These are phyloP conservation scores for Dichotomocladium elegans DNA, from an alignment of 371 early-diverging fungal species.

Conservation along the genomic window DNA sequence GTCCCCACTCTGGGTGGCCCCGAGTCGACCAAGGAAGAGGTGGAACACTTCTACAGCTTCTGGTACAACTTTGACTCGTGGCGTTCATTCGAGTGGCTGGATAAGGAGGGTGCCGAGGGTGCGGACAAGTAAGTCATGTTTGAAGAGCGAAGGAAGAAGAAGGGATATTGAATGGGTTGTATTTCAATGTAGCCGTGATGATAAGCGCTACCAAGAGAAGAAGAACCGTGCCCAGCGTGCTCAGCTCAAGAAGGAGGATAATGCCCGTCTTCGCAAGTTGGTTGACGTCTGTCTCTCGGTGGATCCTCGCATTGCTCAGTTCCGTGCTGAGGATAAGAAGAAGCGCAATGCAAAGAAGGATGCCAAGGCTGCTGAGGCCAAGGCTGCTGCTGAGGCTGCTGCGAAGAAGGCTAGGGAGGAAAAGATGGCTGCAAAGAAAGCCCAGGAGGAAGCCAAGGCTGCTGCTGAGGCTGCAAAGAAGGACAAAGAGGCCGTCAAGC, in stretches of 20 bases:
- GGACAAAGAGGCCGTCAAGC: slow-evolving; percentile 73
- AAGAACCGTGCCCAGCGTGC: slow-evolving; percentile 94
- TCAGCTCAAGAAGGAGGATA: slow-evolving; percentile 96
- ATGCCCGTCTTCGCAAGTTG: slow-evolving; percentile 79
- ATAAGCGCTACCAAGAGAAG: slow-evolving; percentile 91
- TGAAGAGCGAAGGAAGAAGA: neutral
- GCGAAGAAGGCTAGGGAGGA: slow-evolving; percentile 51
- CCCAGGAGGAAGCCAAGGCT: slow-evolving; percentile 64
- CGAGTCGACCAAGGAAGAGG: slow-evolving; percentile 70
- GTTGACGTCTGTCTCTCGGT: slow-evolving; percentile 79
- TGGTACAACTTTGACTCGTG: slow-evolving; percentile 97
- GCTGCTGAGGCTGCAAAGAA: slow-evolving; percentile 63
- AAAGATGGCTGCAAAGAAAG: slow-evolving; percentile 43
- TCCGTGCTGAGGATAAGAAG: slow-evolving; percentile 88
- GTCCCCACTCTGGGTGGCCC: slow-evolving; percentile 82
- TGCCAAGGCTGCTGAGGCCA: slow-evolving; percentile 76
- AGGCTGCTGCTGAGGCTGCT: slow-evolving; percentile 66
- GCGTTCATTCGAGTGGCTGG: slow-evolving; percentile 96
- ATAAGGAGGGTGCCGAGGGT: slow-evolving; percentile 92
- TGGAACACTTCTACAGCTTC: slow-evolving; percentile 95
- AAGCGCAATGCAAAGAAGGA: slow-evolving; percentile 87
- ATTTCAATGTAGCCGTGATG: slow-evolving; percentile 66
- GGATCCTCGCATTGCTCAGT: slow-evolving; percentile 90
- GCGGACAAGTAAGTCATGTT: slow-evolving; percentile 60
- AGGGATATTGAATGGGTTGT: neutral